Evolutionary conservation across 495 filamentous ascomycete species (phyloP), one percentile per base, ranked within the genome.

Genomic region (Parachaetomium inaequale): DNA sequence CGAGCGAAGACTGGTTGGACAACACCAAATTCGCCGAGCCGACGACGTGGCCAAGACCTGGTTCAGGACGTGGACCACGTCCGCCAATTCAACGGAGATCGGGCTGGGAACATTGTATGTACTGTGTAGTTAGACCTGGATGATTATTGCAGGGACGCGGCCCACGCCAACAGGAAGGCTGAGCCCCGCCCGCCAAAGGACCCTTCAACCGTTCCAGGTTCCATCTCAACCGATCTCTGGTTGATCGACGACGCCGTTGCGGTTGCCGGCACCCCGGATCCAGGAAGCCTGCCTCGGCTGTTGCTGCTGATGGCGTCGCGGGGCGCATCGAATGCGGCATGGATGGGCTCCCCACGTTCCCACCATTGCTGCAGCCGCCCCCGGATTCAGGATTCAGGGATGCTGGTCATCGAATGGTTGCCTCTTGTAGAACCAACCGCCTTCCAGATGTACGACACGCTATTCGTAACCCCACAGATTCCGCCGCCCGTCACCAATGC

Each of bases 261-360:
- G 40, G 17, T 43, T 12, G 21, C 21, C 45, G 45, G 21, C 45
- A 25, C 26, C 21, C 45, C 23, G 11, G 45, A 15, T 25, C 45
- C 10, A 49, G 11, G 23, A 19, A 4, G n/a, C 4, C 1, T 40
- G 31, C 53, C 53, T 63, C 61, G 25, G 53, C 43, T 57, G 42
- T 17, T 7, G 36, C 11, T 29, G 19, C 31, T 38, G 49, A 19
- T 36, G 31, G 40, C 29, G 34, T 19, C 50, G 31, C 50, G 50
- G 36, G 40, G 29, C 36, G 21, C 29, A 46, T 54, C 38, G 36
- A 58, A 55, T 19, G 49, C n/a, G 36, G 47, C 49, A 63, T 49
- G 61, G 61, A 54, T 58, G 47, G 25, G 17, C 54, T 59, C 61
- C 61, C 61, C 55, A 52, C 61, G 57, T 32, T 58, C 36, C 32